These are phyloP conservation scores for Raphanus raphanistrum DNA, from an alignment of 345 rosid genomes.

Conservation along the genomic window DNA sequence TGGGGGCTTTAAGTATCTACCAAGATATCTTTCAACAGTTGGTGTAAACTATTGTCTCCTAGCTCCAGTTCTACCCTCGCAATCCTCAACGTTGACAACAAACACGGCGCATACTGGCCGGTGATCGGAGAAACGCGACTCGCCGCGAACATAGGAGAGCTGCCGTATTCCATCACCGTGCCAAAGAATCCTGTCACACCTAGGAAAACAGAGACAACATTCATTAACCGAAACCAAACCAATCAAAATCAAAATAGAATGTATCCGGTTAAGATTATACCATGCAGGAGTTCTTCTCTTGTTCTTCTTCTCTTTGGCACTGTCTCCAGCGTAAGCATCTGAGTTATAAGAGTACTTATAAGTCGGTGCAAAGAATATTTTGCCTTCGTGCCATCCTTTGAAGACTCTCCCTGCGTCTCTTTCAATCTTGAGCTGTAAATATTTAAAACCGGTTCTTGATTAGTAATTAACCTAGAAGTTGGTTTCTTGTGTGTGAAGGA, in stretches of 20 bases:
- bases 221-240: conserved; percentile 1
- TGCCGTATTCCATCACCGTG: conserved; percentile 69
- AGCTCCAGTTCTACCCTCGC: conserved; percentile 40
- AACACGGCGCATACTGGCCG: conserved; percentile 77
- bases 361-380: conserved; percentile 85
- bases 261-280: conserved; percentile 43
- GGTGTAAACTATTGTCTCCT: conserved; percentile 27
- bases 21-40: background rate
- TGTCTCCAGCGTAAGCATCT: conserved; percentile 76
- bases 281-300: conserved; percentile 98
- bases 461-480: background rate
- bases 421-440: conserved; percentile 79
- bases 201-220: conserved; percentile 15
- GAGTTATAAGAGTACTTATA: conserved; percentile 89
- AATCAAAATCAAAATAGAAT: background rate
- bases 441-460: conserved; percentile 4
- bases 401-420: conserved; percentile 88
- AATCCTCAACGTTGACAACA: conserved; percentile 49
- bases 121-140: conserved; percentile 84
- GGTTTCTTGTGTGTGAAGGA: conserved; percentile 27
- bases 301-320: conserved; percentile 52
- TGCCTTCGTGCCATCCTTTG: conserved; percentile 88
- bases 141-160: conserved; percentile 58
- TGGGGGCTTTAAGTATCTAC: background rate
- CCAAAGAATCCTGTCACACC: conserved; percentile 98